phyloP scores from a whole-genome alignment of 2,329 filamentous ascomycete genomes.

The Diplodia corticola region DNA sequence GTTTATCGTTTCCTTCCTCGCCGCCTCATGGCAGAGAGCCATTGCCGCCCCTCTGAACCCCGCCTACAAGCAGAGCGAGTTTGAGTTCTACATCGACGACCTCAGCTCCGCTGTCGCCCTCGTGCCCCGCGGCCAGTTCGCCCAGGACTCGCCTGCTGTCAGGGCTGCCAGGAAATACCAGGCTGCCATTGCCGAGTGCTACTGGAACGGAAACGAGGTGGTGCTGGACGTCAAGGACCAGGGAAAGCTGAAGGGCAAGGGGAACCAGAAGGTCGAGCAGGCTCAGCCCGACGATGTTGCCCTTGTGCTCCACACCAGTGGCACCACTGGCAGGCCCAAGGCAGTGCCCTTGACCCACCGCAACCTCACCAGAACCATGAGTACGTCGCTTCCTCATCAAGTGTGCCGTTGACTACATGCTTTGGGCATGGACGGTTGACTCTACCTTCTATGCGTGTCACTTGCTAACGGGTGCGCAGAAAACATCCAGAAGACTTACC shows the following conservation, averaged over 20 bases:
- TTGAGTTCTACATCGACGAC: conserved; percentile 89
- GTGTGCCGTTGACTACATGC: too few species aligned
- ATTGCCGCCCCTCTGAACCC: conserved; percentile 86
- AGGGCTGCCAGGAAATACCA: conserved; percentile 76
- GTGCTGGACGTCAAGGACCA: conserved; percentile 75
- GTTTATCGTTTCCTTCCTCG: conserved; percentile 84
- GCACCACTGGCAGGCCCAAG: conserved; percentile 82
- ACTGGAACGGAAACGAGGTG: conserved; percentile 72
- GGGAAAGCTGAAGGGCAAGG: conserved; percentile 63
- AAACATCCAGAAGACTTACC: conserved; percentile 78
- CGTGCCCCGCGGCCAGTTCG: conserved; percentile 70
- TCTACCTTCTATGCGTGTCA: conserved; percentile 14
- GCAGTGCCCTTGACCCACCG: conserved; percentile 79
- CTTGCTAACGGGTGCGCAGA: conserved; percentile 41
- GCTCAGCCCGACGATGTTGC: conserved; percentile 77
- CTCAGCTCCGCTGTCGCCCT: conserved; percentile 76
- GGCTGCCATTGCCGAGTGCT: conserved; percentile 83
- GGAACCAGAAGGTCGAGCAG: conserved; percentile 48
- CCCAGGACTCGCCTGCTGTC: conserved; percentile 68
- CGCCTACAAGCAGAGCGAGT: conserved; percentile 86
- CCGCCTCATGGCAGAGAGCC: conserved; percentile 79
- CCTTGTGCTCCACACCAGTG: conserved; percentile 79
- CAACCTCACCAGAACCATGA: conserved; percentile 80
- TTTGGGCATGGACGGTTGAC: conserved; percentile 26
- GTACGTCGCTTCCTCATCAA: conserved; percentile 38